Evolutionary conservation across 2,329 filamentous ascomycete species (phyloP), one percentile per base, ranked within the genome.

Genomic region (Bipolaris sorokiniana): DNA sequence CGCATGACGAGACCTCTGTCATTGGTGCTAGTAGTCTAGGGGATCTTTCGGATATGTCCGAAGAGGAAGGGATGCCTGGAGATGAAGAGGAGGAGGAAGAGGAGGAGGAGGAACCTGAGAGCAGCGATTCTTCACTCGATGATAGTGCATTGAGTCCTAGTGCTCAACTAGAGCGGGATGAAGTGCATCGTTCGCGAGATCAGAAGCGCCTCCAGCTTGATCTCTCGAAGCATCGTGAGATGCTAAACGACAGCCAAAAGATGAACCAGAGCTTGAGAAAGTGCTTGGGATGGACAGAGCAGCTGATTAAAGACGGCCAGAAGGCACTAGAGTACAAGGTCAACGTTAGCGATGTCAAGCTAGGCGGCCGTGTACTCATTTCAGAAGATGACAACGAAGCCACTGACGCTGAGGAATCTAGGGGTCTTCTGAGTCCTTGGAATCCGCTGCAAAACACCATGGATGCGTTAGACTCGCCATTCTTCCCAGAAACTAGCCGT

Each of bases 211-310:
- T 98, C n/a, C 86, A 90, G 66, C 83, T 92, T 4, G 95, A 99
- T 75, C 83, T 99, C 0, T 85, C 88, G 3, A 94, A 93, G 72
- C 95, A 99, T 74, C 91, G 92, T 64, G 90, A 97, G 70, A 81
- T 98, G 1, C 84, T 99, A 7, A 81, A 92, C 37, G 93, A 97
- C 73, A 95, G 90, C 65, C 92, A 97, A 71, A 96, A 92, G 79
- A 92, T 98, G 82, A 98, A 97, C 72, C 91, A 96, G 74, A 96
- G 91, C 74, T 84, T 99, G 44, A 96, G 92, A 75, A 85, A 91
- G 46, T 99, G 95, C 75, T 83, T 97, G 33, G 88, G 88, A 64
- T 94, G 91, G 85, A 96, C 93, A 0, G 94, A 99, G 72, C 88
- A 90, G 61, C 83, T 99, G 42, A 97, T 99, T 74, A 88, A 86